Conservation (phyloP, 73 alveolate genomes). For the Paramecium sonneborni region DNA sequence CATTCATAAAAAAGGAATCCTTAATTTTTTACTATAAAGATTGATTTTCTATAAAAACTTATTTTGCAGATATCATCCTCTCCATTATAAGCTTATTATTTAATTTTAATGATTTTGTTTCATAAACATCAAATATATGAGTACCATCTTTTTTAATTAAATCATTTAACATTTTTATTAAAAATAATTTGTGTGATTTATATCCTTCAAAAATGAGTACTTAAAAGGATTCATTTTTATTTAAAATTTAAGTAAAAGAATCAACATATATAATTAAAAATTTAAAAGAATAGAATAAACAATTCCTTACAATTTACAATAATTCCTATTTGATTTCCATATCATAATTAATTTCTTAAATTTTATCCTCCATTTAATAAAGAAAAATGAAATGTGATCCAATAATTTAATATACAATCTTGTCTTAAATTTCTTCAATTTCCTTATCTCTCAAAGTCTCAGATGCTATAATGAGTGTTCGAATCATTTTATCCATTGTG, state of each 20-base stretch:
- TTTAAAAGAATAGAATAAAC: conserved; percentile 2
- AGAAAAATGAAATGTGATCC: conserved; percentile 42
- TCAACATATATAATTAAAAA: conserved; percentile 3
- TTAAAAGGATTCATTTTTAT: neutral
- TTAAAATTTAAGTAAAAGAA: neutral
- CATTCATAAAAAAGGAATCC: neutral
- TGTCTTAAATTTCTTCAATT: neutral
- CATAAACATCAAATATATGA: conserved; percentile 16
- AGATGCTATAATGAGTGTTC: neutral
- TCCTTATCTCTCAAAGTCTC: conserved; percentile 4
- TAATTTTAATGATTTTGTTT: conserved; percentile 28
- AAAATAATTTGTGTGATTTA: neutral
- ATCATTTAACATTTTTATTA: conserved; percentile 24
- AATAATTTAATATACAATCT: neutral
- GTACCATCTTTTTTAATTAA: neutral
- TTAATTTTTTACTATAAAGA: neutral
- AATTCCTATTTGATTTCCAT: neutral
- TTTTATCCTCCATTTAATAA: neutral
- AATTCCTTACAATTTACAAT: neutral
- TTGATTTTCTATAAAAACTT: neutral
- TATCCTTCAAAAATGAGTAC: neutral
- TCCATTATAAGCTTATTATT: neutral
- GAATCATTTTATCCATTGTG: neutral
- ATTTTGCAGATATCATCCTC: neutral
- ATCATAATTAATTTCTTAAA: neutral